Base-by-base conservation (phyloP, 2,329 filamentous ascomycete genomes). In the Alternaria alternata region DNA sequence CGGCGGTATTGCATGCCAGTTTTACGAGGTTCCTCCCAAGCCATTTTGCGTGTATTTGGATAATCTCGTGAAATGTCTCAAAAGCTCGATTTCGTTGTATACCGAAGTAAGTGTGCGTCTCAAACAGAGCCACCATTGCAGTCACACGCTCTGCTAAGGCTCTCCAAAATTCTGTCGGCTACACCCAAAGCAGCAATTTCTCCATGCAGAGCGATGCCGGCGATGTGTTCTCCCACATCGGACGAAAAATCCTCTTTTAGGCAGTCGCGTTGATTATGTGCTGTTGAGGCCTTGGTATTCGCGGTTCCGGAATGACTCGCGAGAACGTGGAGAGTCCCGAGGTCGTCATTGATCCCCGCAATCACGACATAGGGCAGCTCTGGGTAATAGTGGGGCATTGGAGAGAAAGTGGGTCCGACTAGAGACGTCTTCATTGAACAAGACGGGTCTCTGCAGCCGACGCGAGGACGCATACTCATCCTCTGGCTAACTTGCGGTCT, bases 1-100 rank as follows among this genome's bases (percentile, higher is more conserved):
- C 87, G 87, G 68, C 90, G 88, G 78, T 92, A 92, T 69, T 89
- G 66, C 71, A 74, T 74, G n/a, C 71, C 71, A n/a, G 71, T 74
- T 38, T 72, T 71, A 16, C 71, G 61, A 34, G 71, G 71, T 65
- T 74, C 71, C 65, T 72, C 64, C 71, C 70, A 74, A 41, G 71
- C 71, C 70, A 73, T 73, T 18, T 62, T 51, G 48, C 41, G 59
- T 43, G 5, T 5, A 30, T 36, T 11, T 53, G 20, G 9, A 2
- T 1, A 9, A 28, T 20, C n/a, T 11, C 4, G 41, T 49, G 43
- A 34, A 28, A 1, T 11, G 28, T 12, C 2, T 36, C 14, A 9
- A 34, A 24, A 9, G 5, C 12, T 54, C 16, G 26, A 12, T 18
- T 38, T 30, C 5, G 8, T 4, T 48, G 14, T 9, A 9, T 7